Evolutionary conservation across 2,329 filamentous ascomycete species (phyloP), one percentile per base, ranked within the genome.

Genomic region (Tolypocladium tundrense): DNA sequence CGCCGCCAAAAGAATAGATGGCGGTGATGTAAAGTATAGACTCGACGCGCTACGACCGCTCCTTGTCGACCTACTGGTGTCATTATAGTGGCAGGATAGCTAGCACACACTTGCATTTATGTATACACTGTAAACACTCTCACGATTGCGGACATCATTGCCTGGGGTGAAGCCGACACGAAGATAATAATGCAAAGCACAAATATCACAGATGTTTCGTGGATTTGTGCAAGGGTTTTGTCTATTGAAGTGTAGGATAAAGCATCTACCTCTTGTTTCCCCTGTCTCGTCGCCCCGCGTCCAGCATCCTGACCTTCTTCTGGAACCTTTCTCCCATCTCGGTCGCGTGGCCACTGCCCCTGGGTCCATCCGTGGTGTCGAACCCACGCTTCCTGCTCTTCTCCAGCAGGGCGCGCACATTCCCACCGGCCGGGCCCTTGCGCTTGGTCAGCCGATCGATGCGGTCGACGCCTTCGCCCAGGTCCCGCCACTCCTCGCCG

Each of bases 401-500:
- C 68, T 96, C 92, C 63, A 92, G 72, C 63, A 90, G 68, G 0
- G 83, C 81, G 63, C 78, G 80, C 14, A 83, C 83, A 39, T 81
- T 79, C 31, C 79, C 76, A 58, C 80, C 75, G 70, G 63, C 78
- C 77, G 41, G 78, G 77, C 60, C 79, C 71, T 85, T 90, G 68
- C 83, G 83, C 72, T 84, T 85, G 8, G 92, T 97, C 67, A 96
- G 77, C 61, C 86, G 81, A 65, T 91, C 88, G 72, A 97, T 96
- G 51, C 93, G 82, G 73, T 96, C 90, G 55, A 92, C 83, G 9
- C 91, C 91, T 69, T 92, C 87, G 58, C 90, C 90, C 51, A 99
- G 77, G 33, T 88, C 86, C 62, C 87, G 84, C 90, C 91, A 97
- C 69, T 97, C 94, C 74, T 97, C 94, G 55, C 94, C 94, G 61